Percentiles rank a stretch among this genome's conserved stretches.
phyloP scores from a whole-genome alignment of 1,284 basidiomycete genomes.

The Austroboletus niveus region DNA sequence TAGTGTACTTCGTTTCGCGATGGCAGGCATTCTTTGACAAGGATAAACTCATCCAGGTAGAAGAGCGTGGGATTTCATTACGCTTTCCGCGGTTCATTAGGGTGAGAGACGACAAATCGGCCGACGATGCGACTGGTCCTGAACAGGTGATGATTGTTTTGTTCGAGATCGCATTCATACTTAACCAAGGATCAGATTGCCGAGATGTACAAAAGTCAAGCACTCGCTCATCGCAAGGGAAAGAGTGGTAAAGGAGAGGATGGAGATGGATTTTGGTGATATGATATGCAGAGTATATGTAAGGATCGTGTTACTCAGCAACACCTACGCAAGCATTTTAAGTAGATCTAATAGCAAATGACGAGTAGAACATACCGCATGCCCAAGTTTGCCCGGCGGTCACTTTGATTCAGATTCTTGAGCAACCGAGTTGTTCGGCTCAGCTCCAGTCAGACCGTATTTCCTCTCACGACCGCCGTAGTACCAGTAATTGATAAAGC shows the following conservation, averaged over 20 bases:
- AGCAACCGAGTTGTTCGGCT: constrained; percentile 44
- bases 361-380: constrained; percentile 2
- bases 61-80: constrained; percentile 88
- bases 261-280: constrained; percentile 87
- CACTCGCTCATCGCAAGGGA: constrained; percentile 67
- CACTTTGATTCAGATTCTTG: constrained; percentile 40
- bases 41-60: constrained; percentile 51
- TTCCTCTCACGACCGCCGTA: constrained; percentile 73
- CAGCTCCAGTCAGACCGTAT: constrained; percentile 38
- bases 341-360: background rate
- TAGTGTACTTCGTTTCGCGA: constrained; percentile 33
- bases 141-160: constrained; percentile 66
- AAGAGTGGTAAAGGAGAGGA: constrained; percentile 70
- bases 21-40: background rate
- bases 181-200: constrained; percentile 63
- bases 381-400: background rate
- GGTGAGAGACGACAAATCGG: constrained; percentile 89
- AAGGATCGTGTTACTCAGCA: constrained; percentile 11
- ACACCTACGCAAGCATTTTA: constrained; percentile 6
- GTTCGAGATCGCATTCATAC: constrained; percentile 6
- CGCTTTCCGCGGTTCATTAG: constrained; percentile 95
- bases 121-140: constrained; percentile 88
- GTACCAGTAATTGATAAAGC: constrained; percentile 90
- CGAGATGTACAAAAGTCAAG: constrained; percentile 93
- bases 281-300: constrained; percentile 16